phyloP scores from a whole-genome alignment of 2,329 filamentous ascomycete genomes.

The Thielaviopsis punctulata region DNA sequence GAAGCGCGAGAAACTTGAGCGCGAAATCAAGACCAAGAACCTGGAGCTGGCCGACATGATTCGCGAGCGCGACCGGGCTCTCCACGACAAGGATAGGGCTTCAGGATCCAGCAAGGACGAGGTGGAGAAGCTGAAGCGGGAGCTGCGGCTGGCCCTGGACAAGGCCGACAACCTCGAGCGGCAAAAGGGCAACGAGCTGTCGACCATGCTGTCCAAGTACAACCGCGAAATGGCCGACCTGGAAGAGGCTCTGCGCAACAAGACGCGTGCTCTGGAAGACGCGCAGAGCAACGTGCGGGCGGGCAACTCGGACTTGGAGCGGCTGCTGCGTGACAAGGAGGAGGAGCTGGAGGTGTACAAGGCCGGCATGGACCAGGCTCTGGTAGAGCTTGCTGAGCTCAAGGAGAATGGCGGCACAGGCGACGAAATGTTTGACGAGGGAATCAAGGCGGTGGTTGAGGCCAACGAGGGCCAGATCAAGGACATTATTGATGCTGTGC shows the following conservation, averaged over 20 bases:
- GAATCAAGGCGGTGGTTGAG: constrained; percentile 78
- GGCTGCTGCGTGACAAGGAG: constrained; percentile 79
- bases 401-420: constrained; percentile 46
- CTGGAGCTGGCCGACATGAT: constrained; percentile 99
- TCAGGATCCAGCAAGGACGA: constrained; percentile 81
- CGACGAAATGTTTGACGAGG: constrained; percentile 68
- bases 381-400: constrained; percentile 82
- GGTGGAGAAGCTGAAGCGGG: constrained; percentile 81
- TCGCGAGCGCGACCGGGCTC: constrained; percentile 76
- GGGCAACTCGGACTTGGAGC: constrained; percentile 71
- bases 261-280: constrained; percentile 75
- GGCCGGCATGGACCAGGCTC: constrained; percentile 88
- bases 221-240: constrained; percentile 95
- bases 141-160: constrained; percentile 81
- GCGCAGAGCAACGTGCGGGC: constrained; percentile 61
- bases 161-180: constrained; percentile 83
- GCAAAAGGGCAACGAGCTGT: constrained; percentile 87
- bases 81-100: constrained; percentile 84
- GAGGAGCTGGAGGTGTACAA: constrained; percentile 97
- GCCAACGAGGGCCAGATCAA: constrained; percentile 85
- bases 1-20: constrained; percentile 80
- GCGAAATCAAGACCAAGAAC: constrained; percentile 98
- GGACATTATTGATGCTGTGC: constrained; percentile 90
- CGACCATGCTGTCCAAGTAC: constrained; percentile 84
- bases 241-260: constrained; percentile 78